Evolutionary conservation across 352 stramenopile species (phyloP).

Genomic region (Elongisporangium senticosum): DNA sequence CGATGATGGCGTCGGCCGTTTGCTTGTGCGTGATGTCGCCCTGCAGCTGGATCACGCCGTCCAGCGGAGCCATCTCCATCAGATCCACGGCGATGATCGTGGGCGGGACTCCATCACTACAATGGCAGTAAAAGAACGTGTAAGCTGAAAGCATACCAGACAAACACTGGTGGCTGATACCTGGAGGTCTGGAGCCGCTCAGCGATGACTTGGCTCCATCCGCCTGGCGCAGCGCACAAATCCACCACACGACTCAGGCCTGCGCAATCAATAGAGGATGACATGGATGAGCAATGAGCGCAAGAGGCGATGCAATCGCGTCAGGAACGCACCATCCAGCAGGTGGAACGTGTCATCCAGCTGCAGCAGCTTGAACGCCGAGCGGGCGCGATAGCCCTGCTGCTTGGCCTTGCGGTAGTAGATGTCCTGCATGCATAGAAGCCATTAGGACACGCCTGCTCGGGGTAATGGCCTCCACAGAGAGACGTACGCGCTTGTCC

Average conservation of each 20-base stretch:
- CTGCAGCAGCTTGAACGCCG: conserved; percentile 98
- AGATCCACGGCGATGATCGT: conserved; percentile 78
- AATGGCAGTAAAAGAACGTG: background rate
- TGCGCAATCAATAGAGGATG: conserved; percentile 6
- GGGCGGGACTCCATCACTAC: conserved; percentile 2
- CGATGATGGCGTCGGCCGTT: conserved; percentile 69
- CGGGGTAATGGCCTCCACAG: background rate
- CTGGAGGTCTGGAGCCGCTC: conserved; percentile 46
- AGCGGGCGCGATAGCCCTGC: conserved; percentile 95
- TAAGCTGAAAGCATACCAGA: background rate
- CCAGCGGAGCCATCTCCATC: conserved; percentile 97
- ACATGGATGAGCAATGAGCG: background rate
- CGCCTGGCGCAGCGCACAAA: conserved; percentile 76
- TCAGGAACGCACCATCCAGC: conserved; percentile 45
- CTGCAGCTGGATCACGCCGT: conserved; percentile 66
- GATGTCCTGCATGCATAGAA: conserved; percentile 58
- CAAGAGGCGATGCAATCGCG: background rate
- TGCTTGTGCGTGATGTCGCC: conserved; percentile 80
- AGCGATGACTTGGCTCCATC: conserved; percentile 84
- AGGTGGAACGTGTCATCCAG: conserved; percentile 98
- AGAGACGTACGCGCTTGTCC: conserved; percentile 81
- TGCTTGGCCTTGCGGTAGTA: conserved; percentile 93
- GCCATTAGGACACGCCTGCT: background rate
- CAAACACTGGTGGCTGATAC: background rate
- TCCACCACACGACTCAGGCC: conserved; percentile 79